Base-by-base conservation (phyloP, 2,329 filamentous ascomycete species). In the Drechslera avenae region DNA sequence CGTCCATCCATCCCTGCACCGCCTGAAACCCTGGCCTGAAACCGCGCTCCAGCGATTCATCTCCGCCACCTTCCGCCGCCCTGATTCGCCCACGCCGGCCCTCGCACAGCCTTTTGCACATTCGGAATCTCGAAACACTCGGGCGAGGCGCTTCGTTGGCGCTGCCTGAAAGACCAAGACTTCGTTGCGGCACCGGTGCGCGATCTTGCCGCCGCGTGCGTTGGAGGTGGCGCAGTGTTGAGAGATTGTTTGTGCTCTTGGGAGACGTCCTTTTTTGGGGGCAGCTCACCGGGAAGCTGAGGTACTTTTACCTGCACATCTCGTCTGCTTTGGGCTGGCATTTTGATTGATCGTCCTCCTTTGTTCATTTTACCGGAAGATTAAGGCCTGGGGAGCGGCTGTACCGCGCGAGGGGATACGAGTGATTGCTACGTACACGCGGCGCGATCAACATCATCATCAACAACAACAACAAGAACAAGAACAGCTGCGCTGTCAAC, bases 11-110 rank as follows among this genome's bases (percentile, higher is more conserved):
- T 23, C 21, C 21, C 21, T 23, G 21, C 21, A 5, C 21, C 6
- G 9, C 9, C 21, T 23, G 21, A 23, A 23, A 23, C 50, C 60
- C 49, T 41, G 46, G 41, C 44, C 64, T 73, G 70, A 73, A 72
- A 73, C 71, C 6, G 49, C 60, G 49, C 45, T 42, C 56, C 46
- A 58, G 56, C 59, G 57, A 51, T 59, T 70, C 65, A 69, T 66
- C 58, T 70, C 59, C 56, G 55, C 36, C 18, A 18, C 44, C 41
- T 42, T 39, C 33, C 23, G 30, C 41, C 17, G 31, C 54, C 52
- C 54, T 64, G 54, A 70, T 68, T 73, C 62, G 68, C 49, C 56
- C 28, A 56, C 52, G 43, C 43, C 32, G 43, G 37, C 21, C 21
- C 21, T 40, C 18, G 47, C 44, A 41, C 41, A 47, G 21, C 21